Percentiles rank a stretch among this genome's conserved stretches.
phyloP scores from a whole-genome alignment of 345 rosid species.

The Acer saccharum region DNA sequence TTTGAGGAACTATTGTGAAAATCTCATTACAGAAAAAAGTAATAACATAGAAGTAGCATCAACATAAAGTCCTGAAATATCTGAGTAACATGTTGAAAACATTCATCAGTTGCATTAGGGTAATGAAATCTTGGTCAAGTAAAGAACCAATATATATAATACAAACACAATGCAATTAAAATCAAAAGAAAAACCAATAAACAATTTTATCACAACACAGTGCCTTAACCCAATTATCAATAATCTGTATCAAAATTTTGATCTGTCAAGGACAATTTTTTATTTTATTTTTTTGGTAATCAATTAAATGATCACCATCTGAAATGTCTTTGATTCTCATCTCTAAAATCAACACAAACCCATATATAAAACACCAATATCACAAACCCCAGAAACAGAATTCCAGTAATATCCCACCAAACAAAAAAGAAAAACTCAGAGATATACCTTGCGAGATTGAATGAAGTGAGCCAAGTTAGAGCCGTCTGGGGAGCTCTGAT shows the following conservation, averaged over 20 bases:
- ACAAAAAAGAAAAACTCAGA: background rate
- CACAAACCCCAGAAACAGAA: background rate
- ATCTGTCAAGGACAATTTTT: background rate
- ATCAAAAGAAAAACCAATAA: background rate
- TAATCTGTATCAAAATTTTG: background rate
- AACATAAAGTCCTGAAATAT: too few relatives aligned
- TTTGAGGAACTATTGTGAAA: too few relatives aligned
- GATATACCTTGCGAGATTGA: conserved; percentile 45
- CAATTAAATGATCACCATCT: too few relatives aligned
- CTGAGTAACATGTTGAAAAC: background rate
- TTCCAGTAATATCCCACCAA: background rate
- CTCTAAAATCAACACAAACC: background rate
- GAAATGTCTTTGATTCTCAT: background rate
- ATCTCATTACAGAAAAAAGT: too few relatives aligned
- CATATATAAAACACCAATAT: background rate
- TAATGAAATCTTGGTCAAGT: background rate
- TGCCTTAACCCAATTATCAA: background rate
- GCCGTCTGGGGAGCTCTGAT: conserved; percentile 43
- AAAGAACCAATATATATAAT: background rate
- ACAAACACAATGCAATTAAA: background rate
- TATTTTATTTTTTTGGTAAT: background rate
- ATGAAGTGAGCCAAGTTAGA: conserved; percentile 33
- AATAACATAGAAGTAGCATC: too few relatives aligned
- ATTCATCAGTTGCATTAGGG: conserved; percentile 3
- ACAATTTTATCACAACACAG: background rate